phyloP scores from a whole-genome alignment of 2,329 filamentous ascomycete species.

The Hymenoscyphus scutula region DNA sequence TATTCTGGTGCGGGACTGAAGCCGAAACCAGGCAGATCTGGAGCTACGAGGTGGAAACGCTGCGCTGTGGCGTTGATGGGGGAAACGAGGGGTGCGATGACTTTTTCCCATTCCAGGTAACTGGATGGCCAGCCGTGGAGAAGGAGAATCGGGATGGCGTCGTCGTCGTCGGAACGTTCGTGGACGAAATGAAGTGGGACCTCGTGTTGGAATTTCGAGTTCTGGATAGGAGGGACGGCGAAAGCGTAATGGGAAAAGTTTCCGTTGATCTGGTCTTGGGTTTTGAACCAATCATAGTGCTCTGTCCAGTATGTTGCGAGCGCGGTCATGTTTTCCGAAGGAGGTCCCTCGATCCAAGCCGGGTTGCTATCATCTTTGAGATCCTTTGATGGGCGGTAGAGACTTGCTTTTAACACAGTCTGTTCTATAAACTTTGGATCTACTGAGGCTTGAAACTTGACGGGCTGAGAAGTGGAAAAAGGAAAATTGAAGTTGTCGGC shows the following conservation, averaged over 20 bases:
- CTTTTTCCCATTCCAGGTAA: constrained; percentile 39
- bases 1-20: constrained; percentile 38
- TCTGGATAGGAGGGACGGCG: background rate
- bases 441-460: constrained; percentile 3
- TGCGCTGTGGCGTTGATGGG: constrained; percentile 32
- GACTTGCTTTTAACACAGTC: constrained; percentile 10
- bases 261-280: constrained; percentile 30
- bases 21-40: constrained; percentile 45
- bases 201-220: background rate
- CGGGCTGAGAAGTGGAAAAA: background rate
- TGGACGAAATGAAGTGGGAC: constrained; percentile 36
- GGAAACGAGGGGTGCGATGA: constrained; percentile 36
- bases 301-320: constrained; percentile 31
- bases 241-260: constrained; percentile 10
- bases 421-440: constrained; percentile 12
- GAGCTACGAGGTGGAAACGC: constrained; percentile 46
- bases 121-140: constrained; percentile 45
- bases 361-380: constrained; percentile 11
- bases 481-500: background rate
- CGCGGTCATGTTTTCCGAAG: constrained; percentile 3
- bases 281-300: constrained; percentile 31
- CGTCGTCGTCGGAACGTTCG: constrained; percentile 25
- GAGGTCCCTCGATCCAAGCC: constrained; percentile 12
- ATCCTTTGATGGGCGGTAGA: constrained; percentile 13
- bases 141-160: constrained; percentile 43